Conservation (phyloP, 768 basidiomycete genomes). For the Leccinum olivaceopallidum region DNA sequence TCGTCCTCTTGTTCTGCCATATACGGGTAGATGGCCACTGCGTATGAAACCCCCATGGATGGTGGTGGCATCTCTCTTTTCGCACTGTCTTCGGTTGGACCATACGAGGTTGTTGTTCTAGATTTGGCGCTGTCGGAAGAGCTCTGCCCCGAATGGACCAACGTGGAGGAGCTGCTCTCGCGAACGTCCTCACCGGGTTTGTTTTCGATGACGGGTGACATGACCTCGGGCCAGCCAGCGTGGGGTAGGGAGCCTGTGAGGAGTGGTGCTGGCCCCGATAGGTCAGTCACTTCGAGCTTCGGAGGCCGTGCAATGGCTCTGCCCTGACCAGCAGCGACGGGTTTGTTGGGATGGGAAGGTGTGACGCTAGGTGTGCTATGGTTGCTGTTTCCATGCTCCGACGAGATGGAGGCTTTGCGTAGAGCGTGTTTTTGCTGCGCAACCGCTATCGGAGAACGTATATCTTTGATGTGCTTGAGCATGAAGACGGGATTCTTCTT, state of each 20-base stretch:
- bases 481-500: constrained; percentile 99
- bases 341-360: constrained; percentile 24
- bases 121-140: constrained; percentile 25
- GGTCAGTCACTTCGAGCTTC: constrained; percentile 67
- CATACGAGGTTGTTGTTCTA: constrained; percentile 16
- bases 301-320: constrained; percentile 56
- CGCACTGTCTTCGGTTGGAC: constrained; percentile 34
- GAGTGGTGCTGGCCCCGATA: constrained; percentile 50
- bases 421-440: constrained; percentile 95
- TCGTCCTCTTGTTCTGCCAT: constrained; percentile 99
- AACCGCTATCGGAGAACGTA: constrained; percentile 94
- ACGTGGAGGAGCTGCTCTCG: constrained; percentile 37
- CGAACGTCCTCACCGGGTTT: constrained; percentile 47
- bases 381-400: constrained; percentile 25
- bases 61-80: constrained; percentile 44
- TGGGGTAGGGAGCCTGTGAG: constrained; percentile 64
- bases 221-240: constrained; percentile 74
- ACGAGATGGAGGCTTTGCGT: constrained; percentile 63
- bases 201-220: constrained; percentile 58
- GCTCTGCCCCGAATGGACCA: constrained; percentile 34
- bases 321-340: constrained; percentile 30
- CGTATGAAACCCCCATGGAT: constrained; percentile 75
- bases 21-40: constrained; percentile 98
- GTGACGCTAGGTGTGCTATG: constrained; percentile 20
- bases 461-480: constrained; percentile 93